A percentile compares a stretch with the other conserved stretches of the same genome.
phyloP scores from a whole-genome alignment of 352 stramenopile species.

The Phytophthora parvispora region DNA sequence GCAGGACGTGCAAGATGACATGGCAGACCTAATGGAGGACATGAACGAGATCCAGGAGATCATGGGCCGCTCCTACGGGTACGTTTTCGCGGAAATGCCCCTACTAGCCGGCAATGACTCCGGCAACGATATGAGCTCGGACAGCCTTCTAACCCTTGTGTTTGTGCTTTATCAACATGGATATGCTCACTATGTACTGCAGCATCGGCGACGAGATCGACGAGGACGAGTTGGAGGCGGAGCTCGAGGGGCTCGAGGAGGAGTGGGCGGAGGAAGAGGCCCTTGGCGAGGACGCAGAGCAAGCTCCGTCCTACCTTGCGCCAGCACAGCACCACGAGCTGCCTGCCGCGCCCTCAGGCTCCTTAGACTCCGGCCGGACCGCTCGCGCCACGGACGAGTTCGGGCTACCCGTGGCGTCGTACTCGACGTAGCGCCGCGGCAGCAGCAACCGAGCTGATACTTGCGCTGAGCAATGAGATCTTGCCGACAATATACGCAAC shows the following conservation, averaged over 20 bases:
- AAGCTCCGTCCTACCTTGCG: slow-evolving; percentile 74
- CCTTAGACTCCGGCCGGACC: slow-evolving; percentile 41
- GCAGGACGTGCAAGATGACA: slow-evolving; percentile 97
- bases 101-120: too few relatives aligned
- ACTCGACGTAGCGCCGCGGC: slow-evolving; percentile 27
- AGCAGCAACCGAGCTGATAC: background rate
- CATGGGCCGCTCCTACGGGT: slow-evolving; percentile 96
- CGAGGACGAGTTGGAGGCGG: slow-evolving; percentile 96
- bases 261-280: slow-evolving; percentile 90
- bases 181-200: background rate
- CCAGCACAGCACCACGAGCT: slow-evolving; percentile 65
- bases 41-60: slow-evolving; percentile 99
- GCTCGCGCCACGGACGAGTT: slow-evolving; percentile 74
- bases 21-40: slow-evolving; percentile 98
- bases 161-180: too few relatives aligned
- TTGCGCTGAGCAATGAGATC: background rate
- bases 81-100: slow-evolving; percentile 10
- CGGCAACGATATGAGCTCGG: too few relatives aligned
- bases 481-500: slow-evolving; percentile 2
- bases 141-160: too few relatives aligned
- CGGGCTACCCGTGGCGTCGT: slow-evolving; percentile 68
- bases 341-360: slow-evolving; percentile 59
- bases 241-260: slow-evolving; percentile 95
- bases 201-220: slow-evolving; percentile 96
- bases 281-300: slow-evolving; percentile 46